Conservation (phyloP, 2,329 filamentous ascomycete genomes). For the Ustilaginoidea virens region DNA sequence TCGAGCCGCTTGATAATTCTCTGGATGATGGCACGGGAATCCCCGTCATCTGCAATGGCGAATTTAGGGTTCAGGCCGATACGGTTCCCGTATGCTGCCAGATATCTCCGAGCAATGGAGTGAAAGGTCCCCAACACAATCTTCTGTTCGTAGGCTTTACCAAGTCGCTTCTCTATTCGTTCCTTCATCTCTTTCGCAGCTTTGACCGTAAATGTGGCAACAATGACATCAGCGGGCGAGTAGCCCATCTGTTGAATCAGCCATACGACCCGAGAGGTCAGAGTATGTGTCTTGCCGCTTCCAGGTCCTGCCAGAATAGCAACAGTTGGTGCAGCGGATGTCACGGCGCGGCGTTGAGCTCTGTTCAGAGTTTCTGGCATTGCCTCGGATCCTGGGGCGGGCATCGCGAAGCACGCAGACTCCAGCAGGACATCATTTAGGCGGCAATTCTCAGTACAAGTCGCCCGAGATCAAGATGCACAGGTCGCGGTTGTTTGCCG, state of each 20-base stretch:
- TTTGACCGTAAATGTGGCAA: constrained; percentile 95
- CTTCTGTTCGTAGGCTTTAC: constrained; percentile 56
- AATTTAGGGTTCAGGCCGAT: constrained; percentile 76
- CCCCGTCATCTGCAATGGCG: constrained; percentile 74
- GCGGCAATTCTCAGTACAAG: background rate
- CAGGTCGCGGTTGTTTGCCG: too few species aligned
- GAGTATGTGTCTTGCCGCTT: constrained; percentile 85
- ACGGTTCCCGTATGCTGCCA: constrained; percentile 67
- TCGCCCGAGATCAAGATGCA: background rate
- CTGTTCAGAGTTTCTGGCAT: constrained; percentile 36
- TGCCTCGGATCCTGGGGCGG: constrained; percentile 10
- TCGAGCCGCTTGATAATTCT: constrained; percentile 67
- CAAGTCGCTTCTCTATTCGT: constrained; percentile 68
- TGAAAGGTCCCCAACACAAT: constrained; percentile 89
- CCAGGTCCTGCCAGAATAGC: constrained; percentile 54
- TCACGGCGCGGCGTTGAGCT: constrained; percentile 40
- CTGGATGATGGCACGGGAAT: constrained; percentile 65
- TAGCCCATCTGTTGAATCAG: constrained; percentile 58
- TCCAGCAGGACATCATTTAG: constrained; percentile 1
- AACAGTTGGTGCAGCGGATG: constrained; percentile 36
- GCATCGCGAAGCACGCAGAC: constrained; percentile 4
- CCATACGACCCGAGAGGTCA: constrained; percentile 85
- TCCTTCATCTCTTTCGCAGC: constrained; percentile 88
- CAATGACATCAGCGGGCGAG: constrained; percentile 74
- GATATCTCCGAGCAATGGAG: constrained; percentile 74